These are phyloP conservation scores for Coniophora puteana DNA, from an alignment of 1,284 basidiomycete species.

Conservation along the genomic window DNA sequence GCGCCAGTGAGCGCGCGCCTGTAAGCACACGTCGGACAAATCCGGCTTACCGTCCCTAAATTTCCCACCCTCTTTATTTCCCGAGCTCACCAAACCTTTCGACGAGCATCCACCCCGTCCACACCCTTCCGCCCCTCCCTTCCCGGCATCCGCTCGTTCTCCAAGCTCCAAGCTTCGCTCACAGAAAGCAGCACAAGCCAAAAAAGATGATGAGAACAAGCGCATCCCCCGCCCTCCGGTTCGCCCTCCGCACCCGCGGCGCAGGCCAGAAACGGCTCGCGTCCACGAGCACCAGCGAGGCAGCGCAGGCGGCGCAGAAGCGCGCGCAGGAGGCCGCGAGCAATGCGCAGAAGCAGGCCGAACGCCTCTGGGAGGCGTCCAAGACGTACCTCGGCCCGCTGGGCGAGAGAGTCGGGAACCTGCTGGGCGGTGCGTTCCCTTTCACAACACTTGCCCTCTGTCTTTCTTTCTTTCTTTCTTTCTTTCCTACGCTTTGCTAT, in stretches of 20 bases:
- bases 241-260: constrained; percentile 13
- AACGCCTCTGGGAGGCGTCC: constrained; percentile 47
- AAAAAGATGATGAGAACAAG: constrained; percentile 16
- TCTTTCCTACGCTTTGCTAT: neutral
- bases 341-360: constrained; percentile 53
- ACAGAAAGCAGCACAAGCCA: too few relatives aligned
- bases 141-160: neutral
- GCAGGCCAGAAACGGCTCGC: constrained; percentile 19
- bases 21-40: constrained; percentile 10
- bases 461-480: neutral
- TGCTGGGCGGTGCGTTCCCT: constrained; percentile 61
- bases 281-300: constrained; percentile 14
- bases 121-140: constrained; percentile 6
- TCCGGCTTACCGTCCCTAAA: constrained; percentile 5
- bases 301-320: constrained; percentile 54
- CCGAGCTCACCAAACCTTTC: too few relatives aligned
- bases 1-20: too few relatives aligned
- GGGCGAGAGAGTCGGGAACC: constrained; percentile 53
- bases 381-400: constrained; percentile 56
- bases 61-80: constrained; percentile 13
- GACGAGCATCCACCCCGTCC: neutral
- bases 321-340: constrained; percentile 66
- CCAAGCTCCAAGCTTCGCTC: too few relatives aligned
- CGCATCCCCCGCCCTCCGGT: constrained; percentile 19
- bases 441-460: neutral